Evolutionary conservation across 768 basidiomycete species (phyloP), one percentile per base, ranked within the genome.

Genomic region (Kondoa malvinella): DNA sequence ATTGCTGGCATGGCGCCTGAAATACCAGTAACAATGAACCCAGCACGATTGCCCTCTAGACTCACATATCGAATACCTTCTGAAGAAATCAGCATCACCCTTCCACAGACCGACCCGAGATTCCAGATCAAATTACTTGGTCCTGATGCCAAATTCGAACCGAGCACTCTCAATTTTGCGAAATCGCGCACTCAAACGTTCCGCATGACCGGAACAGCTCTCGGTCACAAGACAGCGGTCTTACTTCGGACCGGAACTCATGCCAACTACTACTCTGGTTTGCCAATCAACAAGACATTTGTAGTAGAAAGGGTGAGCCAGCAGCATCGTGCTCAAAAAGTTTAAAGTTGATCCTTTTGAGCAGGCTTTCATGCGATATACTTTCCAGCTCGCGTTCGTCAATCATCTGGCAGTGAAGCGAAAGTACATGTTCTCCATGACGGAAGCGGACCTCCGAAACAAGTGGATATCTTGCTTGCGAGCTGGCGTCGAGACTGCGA

Each of bases 381-480:
- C 92, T 0, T 92, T 97, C 81, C 89, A 95, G 76, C 78, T 96
- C 34, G 86, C 90, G 1, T 96, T 97, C 79, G 85, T 74, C 34
- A 78, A 75, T 66, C 78, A 78, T 64, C 75, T 80, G 33, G 84
- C 85, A 32, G 68, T 79, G 66, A 88, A 87, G 62, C 34, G 91
- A 72, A 85, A 86, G 74, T 97, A 97, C 78, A 91, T 95, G 85
- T 96, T 95, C 80, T 91, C 88, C 70, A 85, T 95, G 57, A 84
- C 87, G 64, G 89, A 91, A 73, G 82, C 86, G 0, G 80, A 87
- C 50, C 81, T 87, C 21, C 84, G 86, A 25, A 82, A 86, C 69
- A 83, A 86, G 69, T 90, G 88, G 88, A 81, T 73, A 16, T 66
- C 67, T 2, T 66, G 65, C n/a, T 62, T 75, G 32, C 69, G 71